phyloP scores from a whole-genome alignment of 768 basidiomycete genomes.

The Phylloporus rhodoxanthus region DNA sequence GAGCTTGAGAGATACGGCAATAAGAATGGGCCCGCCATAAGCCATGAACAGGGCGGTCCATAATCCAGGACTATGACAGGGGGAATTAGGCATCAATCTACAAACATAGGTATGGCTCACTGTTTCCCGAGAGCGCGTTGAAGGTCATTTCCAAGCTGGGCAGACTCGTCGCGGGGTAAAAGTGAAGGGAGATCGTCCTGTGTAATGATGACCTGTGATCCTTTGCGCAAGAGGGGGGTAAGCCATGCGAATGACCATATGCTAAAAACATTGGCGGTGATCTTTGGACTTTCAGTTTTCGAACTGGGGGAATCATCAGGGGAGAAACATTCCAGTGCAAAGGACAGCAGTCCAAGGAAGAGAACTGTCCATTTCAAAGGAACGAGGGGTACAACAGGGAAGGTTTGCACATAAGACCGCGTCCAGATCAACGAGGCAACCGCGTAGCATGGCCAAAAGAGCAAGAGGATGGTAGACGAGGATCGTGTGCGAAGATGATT shows the following conservation, averaged over 20 bases:
- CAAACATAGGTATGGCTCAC: constrained; percentile 33
- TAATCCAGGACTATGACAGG: constrained; percentile 44
- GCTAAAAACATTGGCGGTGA: constrained; percentile 81
- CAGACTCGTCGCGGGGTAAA: constrained; percentile 60
- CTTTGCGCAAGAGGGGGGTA: constrained; percentile 73
- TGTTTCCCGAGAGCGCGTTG: constrained; percentile 57
- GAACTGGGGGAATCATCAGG: constrained; percentile 39
- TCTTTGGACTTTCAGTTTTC: constrained; percentile 58
- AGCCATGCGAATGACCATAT: constrained; percentile 85
- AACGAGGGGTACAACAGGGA: constrained; percentile 35
- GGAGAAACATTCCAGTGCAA: constrained; percentile 64
- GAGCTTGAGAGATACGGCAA: constrained; percentile 62
- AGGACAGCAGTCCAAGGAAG: constrained; percentile 46
- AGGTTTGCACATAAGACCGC: constrained; percentile 44
- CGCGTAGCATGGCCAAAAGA: constrained; percentile 78
- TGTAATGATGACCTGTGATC: constrained; percentile 59
- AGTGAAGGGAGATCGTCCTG: constrained; percentile 84
- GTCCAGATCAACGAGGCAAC: constrained; percentile 47
- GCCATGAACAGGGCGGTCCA: constrained; percentile 70
- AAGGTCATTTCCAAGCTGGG: constrained; percentile 59
- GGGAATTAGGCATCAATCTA: neutral
- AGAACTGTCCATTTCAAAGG: constrained; percentile 40
- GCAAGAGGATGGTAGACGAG: constrained; percentile 65
- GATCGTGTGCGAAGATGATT: constrained; percentile 68
- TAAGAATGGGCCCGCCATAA: constrained; percentile 71